Evolutionary conservation across 2,329 filamentous ascomycete species (phyloP).

Genomic region (Apiospora saccharicola): DNA sequence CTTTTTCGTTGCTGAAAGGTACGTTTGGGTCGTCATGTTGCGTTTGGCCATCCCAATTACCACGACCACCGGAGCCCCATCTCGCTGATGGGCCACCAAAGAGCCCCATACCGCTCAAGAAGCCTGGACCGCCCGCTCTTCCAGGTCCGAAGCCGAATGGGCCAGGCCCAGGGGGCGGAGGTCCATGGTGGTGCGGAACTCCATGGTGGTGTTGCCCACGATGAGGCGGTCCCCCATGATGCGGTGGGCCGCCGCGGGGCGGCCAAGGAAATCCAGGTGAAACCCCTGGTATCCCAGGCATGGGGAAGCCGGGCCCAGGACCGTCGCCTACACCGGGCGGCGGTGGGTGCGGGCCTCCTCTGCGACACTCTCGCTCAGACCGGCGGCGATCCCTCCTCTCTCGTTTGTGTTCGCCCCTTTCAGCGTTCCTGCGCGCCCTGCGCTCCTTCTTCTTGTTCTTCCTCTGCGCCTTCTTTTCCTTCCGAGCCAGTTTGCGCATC

Average conservation of each 20-base stretch:
- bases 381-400: slow-evolving; percentile 4
- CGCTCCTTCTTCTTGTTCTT: slow-evolving; percentile 40
- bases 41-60: not conserved
- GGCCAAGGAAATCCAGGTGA: not conserved
- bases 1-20: not conserved
- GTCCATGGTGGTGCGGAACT: not conserved
- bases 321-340: not conserved
- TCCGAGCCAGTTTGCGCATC: slow-evolving; percentile 42
- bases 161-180: not conserved
- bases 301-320: slow-evolving; percentile 3
- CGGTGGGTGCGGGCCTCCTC: not conserved
- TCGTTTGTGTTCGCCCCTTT: slow-evolving; percentile 14
- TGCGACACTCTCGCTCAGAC: not conserved
- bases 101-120: slow-evolving; percentile 19
- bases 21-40: not conserved
- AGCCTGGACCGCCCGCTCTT: slow-evolving; percentile 24
- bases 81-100: slow-evolving; percentile 1
- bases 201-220: not conserved
- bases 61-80: not conserved
- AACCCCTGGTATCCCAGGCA: not conserved
- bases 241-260: not conserved
- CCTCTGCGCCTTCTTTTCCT: slow-evolving; percentile 39
- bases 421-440: slow-evolving; percentile 41
- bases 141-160: slow-evolving; percentile 24
- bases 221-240: not conserved